These are phyloP conservation scores for Suhomyces choctaworum DNA, from an alignment of 1,139 yeast genomes.

Conservation along the genomic window DNA sequence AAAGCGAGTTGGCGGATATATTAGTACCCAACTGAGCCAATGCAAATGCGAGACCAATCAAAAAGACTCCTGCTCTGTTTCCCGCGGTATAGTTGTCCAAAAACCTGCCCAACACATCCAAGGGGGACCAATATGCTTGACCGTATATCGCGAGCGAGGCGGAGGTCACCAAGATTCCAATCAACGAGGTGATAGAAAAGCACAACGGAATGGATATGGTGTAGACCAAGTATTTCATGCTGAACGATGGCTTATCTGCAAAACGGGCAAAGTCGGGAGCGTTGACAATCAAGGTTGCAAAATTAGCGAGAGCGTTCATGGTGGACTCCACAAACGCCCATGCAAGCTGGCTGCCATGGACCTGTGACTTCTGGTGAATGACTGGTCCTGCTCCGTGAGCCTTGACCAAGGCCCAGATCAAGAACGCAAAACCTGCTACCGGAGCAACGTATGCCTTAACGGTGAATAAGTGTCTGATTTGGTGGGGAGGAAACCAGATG, in stretches of 20 bases:
- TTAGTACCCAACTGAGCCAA: conserved; percentile 91
- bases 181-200: conserved; percentile 77
- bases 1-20: conserved; percentile 82
- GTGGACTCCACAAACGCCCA: conserved; percentile 84
- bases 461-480: conserved; percentile 78
- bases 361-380: conserved; percentile 49
- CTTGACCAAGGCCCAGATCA: conserved; percentile 77
- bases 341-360: conserved; percentile 61
- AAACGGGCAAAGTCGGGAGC: conserved; percentile 91
- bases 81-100: conserved; percentile 58
- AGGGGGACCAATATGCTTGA: conserved; percentile 80
- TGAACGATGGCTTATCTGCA: conserved; percentile 51
- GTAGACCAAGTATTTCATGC: conserved; percentile 45
- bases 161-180: conserved; percentile 85
- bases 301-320: conserved; percentile 80
- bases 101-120: conserved; percentile 69
- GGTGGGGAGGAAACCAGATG: conserved; percentile 78
- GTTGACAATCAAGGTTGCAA: conserved; percentile 82
- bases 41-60: conserved; percentile 74
- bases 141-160: conserved; percentile 74
- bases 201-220: conserved; percentile 70
- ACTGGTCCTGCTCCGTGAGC: conserved; percentile 76
- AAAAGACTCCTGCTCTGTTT: conserved; percentile 85
- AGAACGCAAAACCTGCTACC: conserved; percentile 74
- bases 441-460: conserved; percentile 77